Evolutionary conservation across 345 rosid genomes (phyloP).

Genomic region (Excoecaria cochinchinensis): DNA sequence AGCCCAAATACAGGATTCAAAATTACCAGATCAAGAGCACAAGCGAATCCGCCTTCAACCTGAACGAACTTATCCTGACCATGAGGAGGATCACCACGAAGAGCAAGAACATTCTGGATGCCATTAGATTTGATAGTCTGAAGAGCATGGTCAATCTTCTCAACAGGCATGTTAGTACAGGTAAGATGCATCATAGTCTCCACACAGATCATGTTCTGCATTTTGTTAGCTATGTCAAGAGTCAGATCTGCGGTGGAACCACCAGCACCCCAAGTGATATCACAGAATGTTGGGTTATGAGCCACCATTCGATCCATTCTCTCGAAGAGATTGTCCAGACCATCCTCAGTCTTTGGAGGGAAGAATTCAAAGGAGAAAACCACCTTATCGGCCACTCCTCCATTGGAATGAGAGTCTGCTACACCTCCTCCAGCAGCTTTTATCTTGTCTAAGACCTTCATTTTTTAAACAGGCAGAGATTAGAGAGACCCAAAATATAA

Average conservation of each 20-base stretch:
- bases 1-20: neutral
- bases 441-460: conserved; percentile 94
- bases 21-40: conserved; percentile 84
- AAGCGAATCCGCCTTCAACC: conserved; percentile 89
- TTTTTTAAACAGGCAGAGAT: conserved; percentile 17
- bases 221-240: conserved; percentile 83
- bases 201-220: conserved; percentile 96
- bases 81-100: conserved; percentile 97
- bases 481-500: neutral
- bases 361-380: conserved; percentile 98
- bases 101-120: conserved; percentile 95
- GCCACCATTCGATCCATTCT: conserved; percentile 94
- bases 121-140: conserved; percentile 77
- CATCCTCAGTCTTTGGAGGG: conserved; percentile 98
- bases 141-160: conserved; percentile 92
- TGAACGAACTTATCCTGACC: conserved; percentile 97
- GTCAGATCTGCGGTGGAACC: conserved; percentile 98
- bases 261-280: conserved; percentile 99
- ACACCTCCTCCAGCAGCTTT: conserved; percentile 26
- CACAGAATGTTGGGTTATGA: conserved; percentile 88
- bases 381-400: conserved; percentile 27
- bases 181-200: conserved; percentile 99
- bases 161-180: conserved; percentile 96
- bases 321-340: conserved; percentile 94
- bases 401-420: neutral